Evolutionary conservation across 1,284 basidiomycete genomes (phyloP), one percentile per base, ranked within the genome.

Genomic region (Cutaneotrichosporon curvatum): DNA sequence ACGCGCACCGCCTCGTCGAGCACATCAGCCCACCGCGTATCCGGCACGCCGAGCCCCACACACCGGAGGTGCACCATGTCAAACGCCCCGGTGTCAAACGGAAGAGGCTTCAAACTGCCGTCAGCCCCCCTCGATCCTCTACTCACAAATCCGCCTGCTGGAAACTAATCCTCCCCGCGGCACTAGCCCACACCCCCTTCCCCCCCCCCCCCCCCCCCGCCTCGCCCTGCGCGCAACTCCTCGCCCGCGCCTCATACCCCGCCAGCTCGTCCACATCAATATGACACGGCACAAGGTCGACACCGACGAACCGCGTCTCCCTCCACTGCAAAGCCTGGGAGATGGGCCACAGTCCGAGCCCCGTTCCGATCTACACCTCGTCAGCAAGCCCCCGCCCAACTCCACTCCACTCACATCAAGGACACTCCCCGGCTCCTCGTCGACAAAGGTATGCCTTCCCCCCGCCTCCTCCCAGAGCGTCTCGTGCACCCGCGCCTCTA

Each of bases 61-160:
- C 70, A 70, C 0, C 69, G 61, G 39, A 72, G 55, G 38, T 71
- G 70, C 3, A 73, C 68, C 40, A 68, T 54, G 51, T 72, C 71
- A 34, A 73, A 73, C 5, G 57, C 55, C 18, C 65, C 68, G 2
- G 62, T 52, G 41, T 68, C 68, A 51, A 67, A 73, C 0, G 70
- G 70, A 8, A 73, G 51, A 1, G 55, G 45, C 9, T 65, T 44
- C 8, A 71, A 55, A 51, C 71, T 71, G 48, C 5, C 7, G 36
- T 44, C 36, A 44, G 43, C 36, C 16, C 8, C 7, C 16, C 16
- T 37, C 10, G 23, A 36, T 3, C 18, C 12, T 2, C 14, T 0
- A 59, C 68, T 57, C 46, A 73, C 71, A 71, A 69, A 46, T 69
- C 51, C 20, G 52, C 65, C 41, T 57, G 55, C 21, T 67, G 55